A percentile compares a stretch with the other conserved stretches of the same genome.
phyloP scores from a whole-genome alignment of 2,329 filamentous ascomycete species.

The Fusarium sp. region DNA sequence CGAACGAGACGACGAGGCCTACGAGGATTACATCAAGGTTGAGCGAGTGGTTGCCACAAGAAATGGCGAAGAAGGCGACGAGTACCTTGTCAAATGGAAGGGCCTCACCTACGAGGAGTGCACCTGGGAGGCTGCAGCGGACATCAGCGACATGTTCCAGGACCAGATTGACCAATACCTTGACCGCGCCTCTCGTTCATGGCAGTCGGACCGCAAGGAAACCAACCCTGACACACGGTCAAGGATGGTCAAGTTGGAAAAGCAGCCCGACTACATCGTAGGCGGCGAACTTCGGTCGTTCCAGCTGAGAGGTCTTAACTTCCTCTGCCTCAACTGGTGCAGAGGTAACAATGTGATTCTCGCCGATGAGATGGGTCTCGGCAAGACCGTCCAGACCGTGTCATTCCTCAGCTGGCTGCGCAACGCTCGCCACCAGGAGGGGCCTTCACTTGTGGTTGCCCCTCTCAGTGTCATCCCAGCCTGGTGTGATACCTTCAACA shows the following conservation, averaged over 20 bases:
- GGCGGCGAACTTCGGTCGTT: constrained; percentile 90
- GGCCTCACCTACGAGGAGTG: constrained; percentile 91
- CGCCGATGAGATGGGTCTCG: constrained; percentile 98
- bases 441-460: constrained; percentile 96
- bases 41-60: constrained; percentile 90
- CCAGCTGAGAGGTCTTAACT: constrained; percentile 94
- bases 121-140: constrained; percentile 87
- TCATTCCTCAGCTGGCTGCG: constrained; percentile 97
- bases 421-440: constrained; percentile 88
- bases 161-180: constrained; percentile 92
- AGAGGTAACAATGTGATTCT: constrained; percentile 95
- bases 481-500: constrained; percentile 97
- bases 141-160: constrained; percentile 83
- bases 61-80: constrained; percentile 80
- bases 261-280: constrained; percentile 86
- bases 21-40: constrained; percentile 90
- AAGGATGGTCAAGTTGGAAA: constrained; percentile 77
- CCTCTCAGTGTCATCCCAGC: constrained; percentile 96
- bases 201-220: constrained; percentile 82
- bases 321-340: constrained; percentile 95
- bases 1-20: constrained; percentile 87
- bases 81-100: constrained; percentile 98
- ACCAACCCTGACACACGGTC: constrained; percentile 79
- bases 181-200: constrained; percentile 83
- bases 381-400: constrained; percentile 98